A percentile compares a stretch with the other conserved stretches of the same genome.
Evolutionary conservation across 768 basidiomycete species (phyloP).

Genomic region (Cystoderma amianthinum): DNA sequence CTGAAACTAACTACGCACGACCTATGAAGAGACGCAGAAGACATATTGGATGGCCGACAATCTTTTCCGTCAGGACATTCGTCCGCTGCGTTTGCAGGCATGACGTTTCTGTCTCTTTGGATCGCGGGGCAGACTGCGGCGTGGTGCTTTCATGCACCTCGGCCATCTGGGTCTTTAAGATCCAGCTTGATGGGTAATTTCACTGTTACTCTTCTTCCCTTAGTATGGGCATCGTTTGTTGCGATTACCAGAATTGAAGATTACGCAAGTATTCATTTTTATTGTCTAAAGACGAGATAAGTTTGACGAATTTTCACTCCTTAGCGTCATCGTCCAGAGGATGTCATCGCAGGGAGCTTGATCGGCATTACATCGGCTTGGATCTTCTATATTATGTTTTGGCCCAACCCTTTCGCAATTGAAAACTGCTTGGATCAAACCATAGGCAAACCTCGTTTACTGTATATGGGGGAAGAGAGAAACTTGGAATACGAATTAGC

Average conservation of each 20-base stretch:
- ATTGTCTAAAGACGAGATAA: background rate
- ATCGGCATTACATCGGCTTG: slow-evolving; percentile 47
- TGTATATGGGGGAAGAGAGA: slow-evolving; percentile 28
- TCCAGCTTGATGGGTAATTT: slow-evolving; percentile 43
- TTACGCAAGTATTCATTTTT: slow-evolving; percentile 37
- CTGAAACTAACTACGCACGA: slow-evolving; percentile 4
- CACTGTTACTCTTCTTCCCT: slow-evolving; percentile 40
- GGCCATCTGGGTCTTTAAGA: slow-evolving; percentile 23
- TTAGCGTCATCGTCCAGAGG: slow-evolving; percentile 64
- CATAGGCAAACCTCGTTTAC: slow-evolving; percentile 11
- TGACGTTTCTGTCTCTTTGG: slow-evolving; percentile 56
- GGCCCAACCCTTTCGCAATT: slow-evolving; percentile 54
- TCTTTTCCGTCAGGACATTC: slow-evolving; percentile 72
- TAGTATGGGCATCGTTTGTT: slow-evolving; percentile 54
- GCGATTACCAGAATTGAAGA: slow-evolving; percentile 59
- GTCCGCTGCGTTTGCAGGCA: slow-evolving; percentile 58
- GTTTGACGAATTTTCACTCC: slow-evolving; percentile 3
- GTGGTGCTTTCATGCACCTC: slow-evolving; percentile 40
- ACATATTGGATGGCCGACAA: slow-evolving; percentile 41
- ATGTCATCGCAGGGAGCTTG: slow-evolving; percentile 55
- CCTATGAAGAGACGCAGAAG: slow-evolving; percentile 22
- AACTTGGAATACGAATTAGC: slow-evolving; percentile 41
- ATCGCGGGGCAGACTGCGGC: slow-evolving; percentile 60
- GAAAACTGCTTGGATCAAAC: slow-evolving; percentile 30
- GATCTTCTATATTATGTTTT: slow-evolving; percentile 53